Base-by-base conservation (phyloP, 192 early-diverging fungal genomes). In the Paraglomus brasilianum region DNA sequence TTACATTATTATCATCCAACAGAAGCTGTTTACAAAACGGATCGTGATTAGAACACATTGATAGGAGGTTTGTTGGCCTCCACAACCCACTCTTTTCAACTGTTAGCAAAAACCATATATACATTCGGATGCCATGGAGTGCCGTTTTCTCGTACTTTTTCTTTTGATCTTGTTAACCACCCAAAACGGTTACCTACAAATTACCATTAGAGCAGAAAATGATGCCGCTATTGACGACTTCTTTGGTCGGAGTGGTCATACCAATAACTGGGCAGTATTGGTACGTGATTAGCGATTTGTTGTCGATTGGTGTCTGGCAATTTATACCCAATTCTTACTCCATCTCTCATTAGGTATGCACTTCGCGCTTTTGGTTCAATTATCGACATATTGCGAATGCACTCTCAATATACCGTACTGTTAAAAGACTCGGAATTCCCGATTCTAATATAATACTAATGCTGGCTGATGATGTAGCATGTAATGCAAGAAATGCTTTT, bases 301-400 rank as follows among this genome's bases (percentile, higher is more conserved):
- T 38, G 9, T 36, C 51, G 17, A 51, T 13, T 21, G 10, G 9
- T 8, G 9, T 65, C 22, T 8, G 8, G 10, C 9, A 43, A 39
- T 1, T 13, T 24, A 38, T 24, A 66, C 55, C 5, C 45, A 21
- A 59, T 30, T 58, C 17, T 9, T 43, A 44, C 71, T 53, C 56
- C 46, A 13, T n/a, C 53, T 60, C n/a, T 59, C 64, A 6, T 14
- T 63, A 92, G 89, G 91, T 96, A 24, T 93, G 93, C 81, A 96
- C 97, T 3, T 99, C 97, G 11, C 87, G 97, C 8, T 99, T 96
- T 78, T 99, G 97, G 97, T 97, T 99, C 85, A 99, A 99, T 79
- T 99, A 99, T 78, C 81, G 95, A 13, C 97, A 99, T 78, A 95
- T 97, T 55, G 95, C 97, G 73, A 99, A 99, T 75, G 94, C 96